These are phyloP conservation scores for Psidium friedrichsthalianum DNA, from an alignment of 345 rosid species.

Conservation along the genomic window DNA sequence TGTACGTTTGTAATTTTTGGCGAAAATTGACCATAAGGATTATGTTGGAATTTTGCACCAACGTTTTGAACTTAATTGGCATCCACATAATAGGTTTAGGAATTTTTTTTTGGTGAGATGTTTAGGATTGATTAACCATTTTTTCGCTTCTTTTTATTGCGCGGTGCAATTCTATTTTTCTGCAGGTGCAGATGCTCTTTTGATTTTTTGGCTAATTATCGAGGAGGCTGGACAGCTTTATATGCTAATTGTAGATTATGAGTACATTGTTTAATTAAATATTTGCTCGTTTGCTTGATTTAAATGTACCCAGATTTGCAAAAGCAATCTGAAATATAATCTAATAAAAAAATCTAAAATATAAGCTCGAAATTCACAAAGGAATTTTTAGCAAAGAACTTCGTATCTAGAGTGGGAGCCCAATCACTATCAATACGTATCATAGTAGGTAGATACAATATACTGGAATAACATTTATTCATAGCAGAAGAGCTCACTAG, in stretches of 20 bases:
- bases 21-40: fast-evolving
- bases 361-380: neutral
- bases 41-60: neutral
- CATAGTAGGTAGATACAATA: neutral
- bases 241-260: neutral
- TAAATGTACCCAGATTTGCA: neutral
- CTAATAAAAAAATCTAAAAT: neutral
- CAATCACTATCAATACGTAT: neutral
- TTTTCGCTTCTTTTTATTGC: neutral
- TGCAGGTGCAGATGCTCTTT: neutral
- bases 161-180: neutral
- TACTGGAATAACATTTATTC: neutral
- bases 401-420: neutral
- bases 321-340: neutral
- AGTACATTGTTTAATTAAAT: neutral
- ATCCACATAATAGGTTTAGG: fast-evolving
- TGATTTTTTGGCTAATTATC: neutral
- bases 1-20: fast-evolving
- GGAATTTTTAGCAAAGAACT: neutral
- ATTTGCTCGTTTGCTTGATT: neutral
- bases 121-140: neutral
- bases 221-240: neutral
- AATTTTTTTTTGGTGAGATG: too few relatives aligned
- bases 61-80: neutral
- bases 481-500: neutral